phyloP scores from a whole-genome alignment of 1,284 basidiomycete genomes.

The Ceratobasidium sp. region DNA sequence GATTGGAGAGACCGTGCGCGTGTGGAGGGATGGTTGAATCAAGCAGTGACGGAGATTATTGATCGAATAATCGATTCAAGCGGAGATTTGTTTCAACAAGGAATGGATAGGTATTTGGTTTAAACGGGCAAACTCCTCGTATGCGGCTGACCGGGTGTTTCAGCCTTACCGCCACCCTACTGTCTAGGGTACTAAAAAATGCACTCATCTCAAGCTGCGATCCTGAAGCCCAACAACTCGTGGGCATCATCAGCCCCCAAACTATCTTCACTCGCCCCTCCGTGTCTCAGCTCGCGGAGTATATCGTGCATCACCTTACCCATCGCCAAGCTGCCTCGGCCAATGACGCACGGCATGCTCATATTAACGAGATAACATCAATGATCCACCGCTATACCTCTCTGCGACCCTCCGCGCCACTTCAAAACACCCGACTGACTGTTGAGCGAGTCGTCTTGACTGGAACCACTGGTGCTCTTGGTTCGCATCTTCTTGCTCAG shows the following conservation, averaged over 20 bases:
- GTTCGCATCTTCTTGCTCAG: slow-evolving; percentile 47
- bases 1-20: background rate
- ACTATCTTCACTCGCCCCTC: slow-evolving; percentile 5
- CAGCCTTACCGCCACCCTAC: slow-evolving; percentile 8
- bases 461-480: slow-evolving; percentile 51
- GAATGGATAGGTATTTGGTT: slow-evolving; percentile 27
- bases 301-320: background rate
- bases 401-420: too few relatives aligned
- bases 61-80: background rate
- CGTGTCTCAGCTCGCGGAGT: background rate
- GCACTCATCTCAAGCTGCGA: too few relatives aligned
- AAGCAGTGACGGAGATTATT: background rate
- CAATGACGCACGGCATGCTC: background rate
- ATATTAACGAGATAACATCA: too few relatives aligned
- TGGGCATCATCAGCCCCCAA: background rate
- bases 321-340: background rate
- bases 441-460: slow-evolving; percentile 47
- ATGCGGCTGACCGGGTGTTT: too few relatives aligned
- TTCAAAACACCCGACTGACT: too few relatives aligned
- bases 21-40: background rate
- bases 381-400: too few relatives aligned
- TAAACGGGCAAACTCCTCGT: background rate
- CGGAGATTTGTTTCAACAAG: slow-evolving; percentile 28
- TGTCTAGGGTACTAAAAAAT: background rate
- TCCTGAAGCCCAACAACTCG: too few relatives aligned